Percentiles rank a stretch among this genome's conserved stretches.
Conservation (phyloP, 2,329 filamentous ascomycete genomes). For the Talaromyces sp. region DNA sequence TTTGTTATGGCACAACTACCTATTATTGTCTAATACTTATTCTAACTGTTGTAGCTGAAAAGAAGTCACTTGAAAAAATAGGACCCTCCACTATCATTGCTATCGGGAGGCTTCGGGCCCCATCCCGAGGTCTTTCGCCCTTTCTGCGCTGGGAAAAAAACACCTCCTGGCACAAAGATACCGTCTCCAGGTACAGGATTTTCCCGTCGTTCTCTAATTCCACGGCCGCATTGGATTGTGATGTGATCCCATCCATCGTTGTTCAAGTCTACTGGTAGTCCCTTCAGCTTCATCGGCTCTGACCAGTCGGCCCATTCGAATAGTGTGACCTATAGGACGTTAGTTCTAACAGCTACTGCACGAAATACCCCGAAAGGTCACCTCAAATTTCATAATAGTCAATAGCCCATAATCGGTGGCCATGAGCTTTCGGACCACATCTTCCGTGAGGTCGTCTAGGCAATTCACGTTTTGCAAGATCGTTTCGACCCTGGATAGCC, state of each 20-base stretch:
- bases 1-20: too few relatives aligned
- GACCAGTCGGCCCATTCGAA: background rate
- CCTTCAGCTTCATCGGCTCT: background rate
- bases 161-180: background rate
- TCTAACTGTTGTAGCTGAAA: too few relatives aligned
- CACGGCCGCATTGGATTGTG: background rate
- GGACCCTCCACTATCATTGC: background rate
- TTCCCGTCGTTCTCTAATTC: background rate
- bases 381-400: background rate
- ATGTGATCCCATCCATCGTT: background rate
- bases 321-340: background rate
- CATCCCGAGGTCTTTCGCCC: background rate
- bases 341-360: background rate
- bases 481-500: background rate
- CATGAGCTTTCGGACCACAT: background rate
- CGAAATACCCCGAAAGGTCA: background rate
- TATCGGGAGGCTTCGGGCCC: background rate
- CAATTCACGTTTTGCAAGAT: background rate
- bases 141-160: background rate
- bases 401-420: background rate
- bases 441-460: background rate
- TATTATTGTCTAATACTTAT: background rate
- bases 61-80: background rate
- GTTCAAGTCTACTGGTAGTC: background rate
- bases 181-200: background rate